Evolutionary conservation across 352 stramenopile genomes (phyloP).

Genomic region (Globisporangium orthogonon): DNA sequence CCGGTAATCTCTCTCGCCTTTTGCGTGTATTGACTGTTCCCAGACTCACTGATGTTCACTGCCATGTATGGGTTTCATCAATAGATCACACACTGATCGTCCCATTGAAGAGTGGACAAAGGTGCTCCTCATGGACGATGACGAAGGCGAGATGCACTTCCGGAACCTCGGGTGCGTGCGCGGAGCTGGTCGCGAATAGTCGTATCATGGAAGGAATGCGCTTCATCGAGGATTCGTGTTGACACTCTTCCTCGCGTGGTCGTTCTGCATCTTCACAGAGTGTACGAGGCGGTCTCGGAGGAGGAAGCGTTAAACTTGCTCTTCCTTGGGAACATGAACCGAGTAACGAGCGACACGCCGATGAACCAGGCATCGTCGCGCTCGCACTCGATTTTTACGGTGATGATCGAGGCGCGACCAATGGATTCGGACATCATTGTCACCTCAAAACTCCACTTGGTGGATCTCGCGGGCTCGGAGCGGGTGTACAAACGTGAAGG

Average conservation of each 20-base stretch:
- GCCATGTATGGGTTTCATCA: background rate
- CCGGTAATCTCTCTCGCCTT: constrained; percentile 13
- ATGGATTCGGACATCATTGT: constrained; percentile 72
- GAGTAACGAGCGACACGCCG: constrained; percentile 92
- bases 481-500: constrained; percentile 93
- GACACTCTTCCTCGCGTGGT: background rate
- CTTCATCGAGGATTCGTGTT: too few species aligned
- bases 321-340: constrained; percentile 95
- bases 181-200: too few species aligned
- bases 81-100: constrained; percentile 57
- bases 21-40: background rate
- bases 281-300: constrained; percentile 81
- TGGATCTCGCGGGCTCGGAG: constrained; percentile 95
- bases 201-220: too few species aligned
- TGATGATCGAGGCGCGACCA: constrained; percentile 85
- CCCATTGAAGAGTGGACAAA: constrained; percentile 82
- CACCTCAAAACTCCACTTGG: constrained; percentile 91
- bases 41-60: background rate
- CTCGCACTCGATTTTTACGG: too few species aligned
- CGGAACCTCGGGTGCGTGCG: constrained; percentile 50
- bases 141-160: constrained; percentile 78
- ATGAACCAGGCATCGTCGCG: constrained; percentile 96
- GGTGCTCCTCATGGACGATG: constrained; percentile 68
- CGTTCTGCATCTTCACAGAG: constrained; percentile 15
- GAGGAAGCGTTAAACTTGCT: constrained; percentile 94